These are phyloP conservation scores for Fusarium nodosum DNA, from an alignment of 2,329 filamentous ascomycete species.

Conservation along the genomic window DNA sequence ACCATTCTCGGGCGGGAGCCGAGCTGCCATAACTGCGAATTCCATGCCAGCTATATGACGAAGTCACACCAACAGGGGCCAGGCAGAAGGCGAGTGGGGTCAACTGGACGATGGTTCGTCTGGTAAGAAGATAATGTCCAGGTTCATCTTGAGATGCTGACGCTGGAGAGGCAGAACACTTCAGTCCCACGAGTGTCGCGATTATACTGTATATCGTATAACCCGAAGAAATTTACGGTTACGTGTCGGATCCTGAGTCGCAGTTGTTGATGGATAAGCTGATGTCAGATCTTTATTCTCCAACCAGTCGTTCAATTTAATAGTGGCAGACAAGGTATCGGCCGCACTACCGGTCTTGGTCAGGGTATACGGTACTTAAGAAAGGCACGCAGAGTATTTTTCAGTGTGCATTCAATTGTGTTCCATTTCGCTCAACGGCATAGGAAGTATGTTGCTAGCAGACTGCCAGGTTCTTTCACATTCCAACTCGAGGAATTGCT, in stretches of 20 bases:
- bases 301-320: accelerated
- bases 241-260: neutral
- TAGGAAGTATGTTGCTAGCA: too few relatives aligned
- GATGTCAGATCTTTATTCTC: neutral
- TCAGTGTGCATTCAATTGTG: too few relatives aligned
- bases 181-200: neutral
- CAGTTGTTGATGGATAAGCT: neutral
- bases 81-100: conserved; percentile 7
- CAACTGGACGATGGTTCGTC: conserved; percentile 8
- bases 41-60: neutral
- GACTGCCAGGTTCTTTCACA: neutral
- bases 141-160: conserved; percentile 23
- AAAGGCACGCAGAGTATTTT: neutral
- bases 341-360: neutral
- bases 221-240: neutral
- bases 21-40: conserved; percentile 6
- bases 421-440: neutral
- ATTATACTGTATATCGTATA: neutral
- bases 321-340: neutral
- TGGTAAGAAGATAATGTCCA: conserved; percentile 15
- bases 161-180: conserved; percentile 8
- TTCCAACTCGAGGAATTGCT: neutral
- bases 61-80: neutral
- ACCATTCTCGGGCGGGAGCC: conserved; percentile 1
- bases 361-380: neutral